These are phyloP conservation scores for Cucumis hystrix DNA, from an alignment of 306 rosid species.

Conservation along the genomic window DNA sequence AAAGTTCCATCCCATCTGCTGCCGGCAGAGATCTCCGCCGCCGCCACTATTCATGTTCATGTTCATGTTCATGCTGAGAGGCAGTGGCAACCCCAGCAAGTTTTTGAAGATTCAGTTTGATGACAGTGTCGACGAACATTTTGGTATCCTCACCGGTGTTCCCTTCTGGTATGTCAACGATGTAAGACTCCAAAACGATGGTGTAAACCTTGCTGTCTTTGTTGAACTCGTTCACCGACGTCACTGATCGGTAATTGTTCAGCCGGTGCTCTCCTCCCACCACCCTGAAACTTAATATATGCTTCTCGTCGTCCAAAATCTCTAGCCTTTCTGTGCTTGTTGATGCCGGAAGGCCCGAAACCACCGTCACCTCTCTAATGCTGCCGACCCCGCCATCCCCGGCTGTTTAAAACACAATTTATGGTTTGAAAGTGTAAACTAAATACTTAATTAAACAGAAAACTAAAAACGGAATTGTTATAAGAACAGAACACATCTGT, in stretches of 20 bases:
- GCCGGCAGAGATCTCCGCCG: not conserved
- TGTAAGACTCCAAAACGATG: slow-evolving; percentile 65
- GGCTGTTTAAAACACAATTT: not conserved
- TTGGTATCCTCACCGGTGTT: slow-evolving; percentile 76
- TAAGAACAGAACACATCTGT: no score
- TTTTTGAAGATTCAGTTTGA: slow-evolving; percentile 81
- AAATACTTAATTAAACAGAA: no score
- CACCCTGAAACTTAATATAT: slow-evolving; percentile 58
- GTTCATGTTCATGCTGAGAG: slow-evolving; percentile 23
- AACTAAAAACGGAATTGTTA: no score
- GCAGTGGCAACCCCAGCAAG: slow-evolving; percentile 49
- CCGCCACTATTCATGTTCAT: not conserved
- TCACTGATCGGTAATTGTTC: slow-evolving; percentile 60
- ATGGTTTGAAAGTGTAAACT: no score
- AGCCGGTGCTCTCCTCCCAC: slow-evolving; percentile 88
- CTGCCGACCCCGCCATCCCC: slow-evolving; percentile 53
- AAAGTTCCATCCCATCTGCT: not conserved
- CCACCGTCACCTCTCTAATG: slow-evolving; percentile 64
- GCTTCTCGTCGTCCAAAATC: slow-evolving; percentile 72
- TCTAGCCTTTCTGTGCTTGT: slow-evolving; percentile 87
- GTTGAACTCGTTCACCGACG: slow-evolving; percentile 59
- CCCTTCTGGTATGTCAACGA: slow-evolving; percentile 78
- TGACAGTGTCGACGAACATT: slow-evolving; percentile 81
- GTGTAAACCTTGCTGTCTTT: slow-evolving; percentile 36
- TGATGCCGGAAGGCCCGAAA: slow-evolving; percentile 82